Conservation (phyloP, 2,329 filamentous ascomycete genomes). For the Aschersonia sp. region DNA sequence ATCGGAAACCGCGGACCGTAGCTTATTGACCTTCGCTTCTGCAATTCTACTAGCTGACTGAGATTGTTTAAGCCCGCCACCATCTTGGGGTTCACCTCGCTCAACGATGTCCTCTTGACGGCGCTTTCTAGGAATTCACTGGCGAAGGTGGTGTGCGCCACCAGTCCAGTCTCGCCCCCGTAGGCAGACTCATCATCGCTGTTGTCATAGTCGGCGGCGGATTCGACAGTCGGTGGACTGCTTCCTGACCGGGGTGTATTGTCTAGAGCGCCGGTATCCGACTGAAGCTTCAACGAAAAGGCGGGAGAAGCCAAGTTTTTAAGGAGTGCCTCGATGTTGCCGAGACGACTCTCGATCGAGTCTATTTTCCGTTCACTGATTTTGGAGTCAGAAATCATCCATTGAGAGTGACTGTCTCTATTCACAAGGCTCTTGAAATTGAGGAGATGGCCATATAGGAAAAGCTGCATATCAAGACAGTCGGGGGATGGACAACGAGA, state of each 20-base stretch:
- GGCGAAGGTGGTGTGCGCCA: slow-evolving; percentile 37
- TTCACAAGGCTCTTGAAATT: too few species aligned
- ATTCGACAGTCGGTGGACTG: slow-evolving; percentile 12
- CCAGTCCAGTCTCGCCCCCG: slow-evolving; percentile 32
- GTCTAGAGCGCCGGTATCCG: slow-evolving; percentile 9
- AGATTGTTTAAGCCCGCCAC: slow-evolving; percentile 35
- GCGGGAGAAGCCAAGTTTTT: slow-evolving; percentile 18
- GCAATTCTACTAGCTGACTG: slow-evolving; percentile 36
- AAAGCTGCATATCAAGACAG: too few species aligned
- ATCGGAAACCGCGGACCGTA: slow-evolving; percentile 30
- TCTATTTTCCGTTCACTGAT: slow-evolving; percentile 38
- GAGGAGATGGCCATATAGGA: too few species aligned
- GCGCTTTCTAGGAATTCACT: slow-evolving; percentile 38
- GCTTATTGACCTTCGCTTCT: slow-evolving; percentile 24
- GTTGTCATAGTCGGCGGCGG: slow-evolving; percentile 20
- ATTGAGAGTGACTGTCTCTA: too few species aligned
- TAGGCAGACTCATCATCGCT: slow-evolving; percentile 26
- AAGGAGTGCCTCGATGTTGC: slow-evolving; percentile 29
- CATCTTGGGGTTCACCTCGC: slow-evolving; percentile 33
- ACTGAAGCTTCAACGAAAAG: slow-evolving; percentile 6
- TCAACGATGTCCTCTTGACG: slow-evolving; percentile 31
- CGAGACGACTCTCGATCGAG: slow-evolving; percentile 28
- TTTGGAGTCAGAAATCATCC: background rate
- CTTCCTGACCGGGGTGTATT: slow-evolving; percentile 12
- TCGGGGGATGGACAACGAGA: too few species aligned